Evolutionary conservation across 2,329 filamentous ascomycete species (phyloP).

Genomic region (Aureobasidium sp.): DNA sequence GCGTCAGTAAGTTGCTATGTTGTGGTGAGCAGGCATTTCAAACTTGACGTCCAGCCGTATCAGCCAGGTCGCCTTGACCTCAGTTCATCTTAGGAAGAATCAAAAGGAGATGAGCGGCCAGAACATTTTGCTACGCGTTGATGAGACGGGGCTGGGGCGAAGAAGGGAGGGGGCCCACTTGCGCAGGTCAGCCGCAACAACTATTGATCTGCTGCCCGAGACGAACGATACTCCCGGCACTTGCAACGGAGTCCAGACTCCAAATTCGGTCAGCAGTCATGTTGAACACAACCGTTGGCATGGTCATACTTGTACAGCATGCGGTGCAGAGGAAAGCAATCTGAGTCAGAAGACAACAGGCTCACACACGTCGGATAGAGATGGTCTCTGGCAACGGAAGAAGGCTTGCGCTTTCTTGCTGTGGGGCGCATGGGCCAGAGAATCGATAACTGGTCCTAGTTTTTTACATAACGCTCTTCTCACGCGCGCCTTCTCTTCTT

Average conservation of each 20-base stretch:
- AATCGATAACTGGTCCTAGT: background rate
- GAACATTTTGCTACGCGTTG: background rate
- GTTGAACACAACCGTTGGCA: background rate
- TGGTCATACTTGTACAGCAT: background rate
- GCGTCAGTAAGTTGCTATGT: background rate
- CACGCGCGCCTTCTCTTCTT: background rate
- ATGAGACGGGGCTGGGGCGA: background rate
- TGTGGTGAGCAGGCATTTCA: background rate
- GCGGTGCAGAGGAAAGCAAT: background rate
- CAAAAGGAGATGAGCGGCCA: too few relatives aligned
- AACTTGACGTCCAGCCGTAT: too few relatives aligned
- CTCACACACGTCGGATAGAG: background rate
- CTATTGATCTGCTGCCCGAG: background rate
- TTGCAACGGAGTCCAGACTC: background rate
- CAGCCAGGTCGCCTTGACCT: too few relatives aligned
- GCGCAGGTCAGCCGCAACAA: slow-evolving; percentile 1
- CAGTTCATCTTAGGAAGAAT: too few relatives aligned
- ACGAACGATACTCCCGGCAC: slow-evolving; percentile 2
- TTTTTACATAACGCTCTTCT: slow-evolving; percentile 3
- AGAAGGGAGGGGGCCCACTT: background rate
- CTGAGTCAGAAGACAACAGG: background rate
- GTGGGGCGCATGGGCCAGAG: slow-evolving; percentile 7
- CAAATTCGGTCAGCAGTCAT: background rate
- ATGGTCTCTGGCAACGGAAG: too few relatives aligned
- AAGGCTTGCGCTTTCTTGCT: too few relatives aligned